These are phyloP conservation scores for Naematelia aurantialba DNA, from an alignment of 768 basidiomycete genomes.

Conservation along the genomic window DNA sequence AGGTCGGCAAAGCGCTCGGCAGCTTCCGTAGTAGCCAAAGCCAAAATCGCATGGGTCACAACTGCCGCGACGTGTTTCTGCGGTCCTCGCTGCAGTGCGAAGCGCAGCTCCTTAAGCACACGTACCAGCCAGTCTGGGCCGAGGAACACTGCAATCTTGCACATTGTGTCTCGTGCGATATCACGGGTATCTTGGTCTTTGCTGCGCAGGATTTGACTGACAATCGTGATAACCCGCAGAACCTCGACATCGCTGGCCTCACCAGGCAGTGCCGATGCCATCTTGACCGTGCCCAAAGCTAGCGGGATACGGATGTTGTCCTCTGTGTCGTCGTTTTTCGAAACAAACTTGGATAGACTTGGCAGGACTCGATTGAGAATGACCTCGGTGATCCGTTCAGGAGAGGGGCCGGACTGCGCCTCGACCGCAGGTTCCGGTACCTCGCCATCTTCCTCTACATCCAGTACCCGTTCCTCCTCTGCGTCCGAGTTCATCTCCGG, in stretches of 20 bases:
- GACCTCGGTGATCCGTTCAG: slow-evolving; percentile 62
- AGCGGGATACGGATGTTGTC: slow-evolving; percentile 84
- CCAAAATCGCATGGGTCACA: slow-evolving; percentile 72
- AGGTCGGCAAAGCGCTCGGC: slow-evolving; percentile 59
- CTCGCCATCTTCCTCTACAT: slow-evolving; percentile 17
- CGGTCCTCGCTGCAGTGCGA: slow-evolving; percentile 80
- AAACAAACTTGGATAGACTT: slow-evolving; percentile 70
- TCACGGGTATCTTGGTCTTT: slow-evolving; percentile 90
- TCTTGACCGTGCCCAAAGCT: slow-evolving; percentile 76
- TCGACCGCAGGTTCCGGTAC: not conserved
- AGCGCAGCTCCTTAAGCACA: slow-evolving; percentile 74
- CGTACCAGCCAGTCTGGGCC: slow-evolving; percentile 71
- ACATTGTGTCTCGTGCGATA: slow-evolving; percentile 73
- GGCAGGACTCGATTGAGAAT: slow-evolving; percentile 76
- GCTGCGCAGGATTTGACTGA: slow-evolving; percentile 87
- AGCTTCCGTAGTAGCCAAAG: slow-evolving; percentile 66
- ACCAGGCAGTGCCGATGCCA: slow-evolving; percentile 74
- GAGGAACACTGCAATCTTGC: slow-evolving; percentile 68
- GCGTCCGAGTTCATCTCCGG: slow-evolving; percentile 38
- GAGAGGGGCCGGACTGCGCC: slow-evolving; percentile 13
- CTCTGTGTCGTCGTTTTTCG: slow-evolving; percentile 76
- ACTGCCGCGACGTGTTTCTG: slow-evolving; percentile 90
- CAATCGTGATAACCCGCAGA: slow-evolving; percentile 69
- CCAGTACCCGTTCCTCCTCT: slow-evolving; percentile 22
- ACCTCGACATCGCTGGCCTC: slow-evolving; percentile 65